Conservation (phyloP, 331 rosid genomes). For the Arachis monticola region DNA sequence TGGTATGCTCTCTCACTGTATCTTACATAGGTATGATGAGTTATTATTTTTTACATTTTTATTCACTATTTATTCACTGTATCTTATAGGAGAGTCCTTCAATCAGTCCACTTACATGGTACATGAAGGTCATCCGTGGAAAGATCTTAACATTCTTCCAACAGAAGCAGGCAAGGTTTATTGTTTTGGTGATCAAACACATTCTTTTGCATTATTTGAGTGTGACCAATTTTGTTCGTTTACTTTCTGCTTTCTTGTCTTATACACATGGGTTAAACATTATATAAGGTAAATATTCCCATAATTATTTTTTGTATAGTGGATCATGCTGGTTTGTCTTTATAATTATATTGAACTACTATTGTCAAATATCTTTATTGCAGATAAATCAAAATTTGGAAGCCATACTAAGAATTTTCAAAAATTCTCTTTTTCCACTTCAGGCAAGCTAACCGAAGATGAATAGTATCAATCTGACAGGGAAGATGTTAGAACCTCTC, state of each 20-base stretch:
- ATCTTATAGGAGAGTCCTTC: slow-evolving; percentile 48
- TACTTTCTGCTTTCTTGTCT: slow-evolving; percentile 22
- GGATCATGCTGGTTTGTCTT: slow-evolving; percentile 37
- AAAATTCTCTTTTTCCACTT: no score
- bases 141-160: slow-evolving; percentile 42
- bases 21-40: slow-evolving; percentile 3
- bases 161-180: slow-evolving; percentile 11
- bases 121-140: slow-evolving; percentile 43
- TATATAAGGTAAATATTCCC: slow-evolving; percentile 10
- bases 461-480: no score
- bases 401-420: no score
- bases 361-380: no score
- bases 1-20: slow-evolving; percentile 55
- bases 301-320: slow-evolving; percentile 19
- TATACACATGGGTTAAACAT: slow-evolving; percentile 8
- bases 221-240: slow-evolving; percentile 36
- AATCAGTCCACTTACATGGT: slow-evolving; percentile 38
- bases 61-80: slow-evolving; percentile 24
- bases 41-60: slow-evolving; percentile 20
- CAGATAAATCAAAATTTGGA: no score
- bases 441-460: no score
- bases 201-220: slow-evolving; percentile 26
- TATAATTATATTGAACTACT: not conserved
- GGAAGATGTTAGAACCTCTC: no score
- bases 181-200: slow-evolving; percentile 30